Conservation (phyloP, 169 alveolate genomes). For the Cryptosporidium sp. region DNA sequence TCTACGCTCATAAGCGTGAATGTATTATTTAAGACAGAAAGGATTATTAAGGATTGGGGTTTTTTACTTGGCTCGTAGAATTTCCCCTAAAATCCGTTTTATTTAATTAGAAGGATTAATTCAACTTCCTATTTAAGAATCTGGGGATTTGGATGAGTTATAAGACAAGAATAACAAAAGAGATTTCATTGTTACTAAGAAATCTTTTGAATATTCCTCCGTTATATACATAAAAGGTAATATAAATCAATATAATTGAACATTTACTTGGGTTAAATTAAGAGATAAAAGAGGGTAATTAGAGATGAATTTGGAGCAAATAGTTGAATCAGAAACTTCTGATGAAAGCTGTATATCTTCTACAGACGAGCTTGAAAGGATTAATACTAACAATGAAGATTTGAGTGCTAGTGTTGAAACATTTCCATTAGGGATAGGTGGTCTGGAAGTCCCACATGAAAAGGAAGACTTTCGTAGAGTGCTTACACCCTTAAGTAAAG, state of each 20-base stretch:
- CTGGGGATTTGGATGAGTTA: neutral
- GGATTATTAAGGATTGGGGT: neutral
- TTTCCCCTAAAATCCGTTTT: neutral
- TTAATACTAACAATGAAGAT: conserved; percentile 14
- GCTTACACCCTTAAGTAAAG: conserved; percentile 83
- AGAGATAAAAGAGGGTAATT: neutral
- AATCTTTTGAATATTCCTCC: conserved; percentile 4
- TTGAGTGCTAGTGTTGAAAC: neutral
- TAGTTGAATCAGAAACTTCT: conserved; percentile 20
- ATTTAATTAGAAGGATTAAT: neutral
- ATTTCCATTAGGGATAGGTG: conserved; percentile 7
- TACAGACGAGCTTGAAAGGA: conserved; percentile 11
- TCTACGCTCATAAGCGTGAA: conserved; percentile 17
- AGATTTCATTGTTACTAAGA: conserved; percentile 4
- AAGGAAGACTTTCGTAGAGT: conserved; percentile 60
- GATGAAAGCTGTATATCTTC: conserved; percentile 13
- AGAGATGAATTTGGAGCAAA: conserved; percentile 5
- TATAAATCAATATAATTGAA: neutral
- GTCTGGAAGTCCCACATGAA: conserved; percentile 55
- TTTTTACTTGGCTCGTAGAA: neutral
- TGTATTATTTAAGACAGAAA: neutral
- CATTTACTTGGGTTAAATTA: neutral
- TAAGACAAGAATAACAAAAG: neutral
- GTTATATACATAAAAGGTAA: neutral
- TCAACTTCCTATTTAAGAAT: neutral